phyloP scores from a whole-genome alignment of 257 asterid genomes.

The Salvia miltiorrhiza region DNA sequence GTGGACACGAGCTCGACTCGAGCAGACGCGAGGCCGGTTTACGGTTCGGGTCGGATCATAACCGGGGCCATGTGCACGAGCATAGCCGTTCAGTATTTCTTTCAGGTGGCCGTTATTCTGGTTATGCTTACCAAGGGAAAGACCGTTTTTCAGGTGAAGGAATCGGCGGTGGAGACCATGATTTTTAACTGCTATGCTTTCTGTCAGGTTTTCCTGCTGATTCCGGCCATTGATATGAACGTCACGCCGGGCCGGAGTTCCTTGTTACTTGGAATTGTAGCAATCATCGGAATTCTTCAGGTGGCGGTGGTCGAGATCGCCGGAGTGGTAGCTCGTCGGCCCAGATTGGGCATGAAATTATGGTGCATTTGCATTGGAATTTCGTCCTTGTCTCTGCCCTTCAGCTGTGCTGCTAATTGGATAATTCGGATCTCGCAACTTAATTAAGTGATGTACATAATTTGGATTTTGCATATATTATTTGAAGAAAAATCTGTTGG shows the following conservation, averaged over 20 bases:
- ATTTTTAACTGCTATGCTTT: slow-evolving; percentile 31
- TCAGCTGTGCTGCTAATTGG: slow-evolving; percentile 26
- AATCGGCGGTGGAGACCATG: slow-evolving; percentile 14
- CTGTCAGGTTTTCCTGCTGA: slow-evolving; percentile 38
- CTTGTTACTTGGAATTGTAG: not conserved
- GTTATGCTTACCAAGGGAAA: slow-evolving; percentile 27
- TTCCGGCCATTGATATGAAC: slow-evolving; percentile 18
- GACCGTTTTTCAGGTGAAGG: slow-evolving; percentile 8
- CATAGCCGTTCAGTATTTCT: slow-evolving; percentile 25
- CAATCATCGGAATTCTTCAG: slow-evolving; percentile 4
- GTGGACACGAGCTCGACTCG: not conserved
- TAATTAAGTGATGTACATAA: too few relatives aligned
- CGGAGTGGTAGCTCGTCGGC: not conserved
- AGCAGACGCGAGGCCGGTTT: not conserved
- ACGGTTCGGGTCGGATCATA: slow-evolving; percentile 16
- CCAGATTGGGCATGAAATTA: not conserved
- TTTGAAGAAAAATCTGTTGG: not conserved
- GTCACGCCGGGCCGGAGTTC: not conserved
- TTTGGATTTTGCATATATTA: not conserved
- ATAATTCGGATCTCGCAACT: too few relatives aligned
- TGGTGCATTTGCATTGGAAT: slow-evolving; percentile 37
- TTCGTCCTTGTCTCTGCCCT: slow-evolving; percentile 31
- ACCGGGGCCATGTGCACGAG: slow-evolving; percentile 30
- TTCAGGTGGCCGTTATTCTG: slow-evolving; percentile 26
- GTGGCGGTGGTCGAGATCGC: slow-evolving; percentile 8